A percentile compares a stretch with the other conserved stretches of the same genome.
Conservation (phyloP, 202 grass and related monocot species). For the Bolboschoenoplectus hybrid region DNA sequence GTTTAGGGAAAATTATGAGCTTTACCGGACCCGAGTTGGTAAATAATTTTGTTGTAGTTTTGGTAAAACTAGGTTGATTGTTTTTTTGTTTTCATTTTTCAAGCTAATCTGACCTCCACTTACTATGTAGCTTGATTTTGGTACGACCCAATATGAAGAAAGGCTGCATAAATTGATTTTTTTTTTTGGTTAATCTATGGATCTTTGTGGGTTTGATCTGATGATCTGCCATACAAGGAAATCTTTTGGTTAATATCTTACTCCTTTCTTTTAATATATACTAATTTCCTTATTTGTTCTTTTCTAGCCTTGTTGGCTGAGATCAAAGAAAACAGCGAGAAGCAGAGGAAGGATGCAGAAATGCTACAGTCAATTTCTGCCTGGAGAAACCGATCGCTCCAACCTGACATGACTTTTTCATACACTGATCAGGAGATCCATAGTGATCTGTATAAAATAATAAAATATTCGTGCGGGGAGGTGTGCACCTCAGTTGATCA, state of each 20-base stretch:
- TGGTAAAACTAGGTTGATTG: background rate
- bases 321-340: constrained; percentile 85
- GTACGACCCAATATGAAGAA: background rate
- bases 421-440: constrained; percentile 64
- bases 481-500: constrained; percentile 66
- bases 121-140: background rate
- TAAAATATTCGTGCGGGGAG: constrained; percentile 74
- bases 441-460: constrained; percentile 66
- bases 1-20: background rate
- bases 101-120: background rate
- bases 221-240: constrained; percentile 9
- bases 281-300: constrained; percentile 37
- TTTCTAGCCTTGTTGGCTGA: constrained; percentile 62
- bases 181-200: background rate
- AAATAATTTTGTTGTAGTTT: constrained; percentile 9
- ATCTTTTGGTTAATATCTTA: background rate
- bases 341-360: constrained; percentile 67
- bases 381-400: constrained; percentile 60
- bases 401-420: constrained; percentile 71
- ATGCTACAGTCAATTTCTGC: constrained; percentile 64
- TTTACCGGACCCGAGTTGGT: background rate
- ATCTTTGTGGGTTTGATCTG: constrained; percentile 20
- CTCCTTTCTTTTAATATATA: constrained; percentile 11
- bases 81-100: background rate
- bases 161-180: background rate